Base-by-base conservation (phyloP, 2,329 filamentous ascomycete species). In the Cladosporium sp. region DNA sequence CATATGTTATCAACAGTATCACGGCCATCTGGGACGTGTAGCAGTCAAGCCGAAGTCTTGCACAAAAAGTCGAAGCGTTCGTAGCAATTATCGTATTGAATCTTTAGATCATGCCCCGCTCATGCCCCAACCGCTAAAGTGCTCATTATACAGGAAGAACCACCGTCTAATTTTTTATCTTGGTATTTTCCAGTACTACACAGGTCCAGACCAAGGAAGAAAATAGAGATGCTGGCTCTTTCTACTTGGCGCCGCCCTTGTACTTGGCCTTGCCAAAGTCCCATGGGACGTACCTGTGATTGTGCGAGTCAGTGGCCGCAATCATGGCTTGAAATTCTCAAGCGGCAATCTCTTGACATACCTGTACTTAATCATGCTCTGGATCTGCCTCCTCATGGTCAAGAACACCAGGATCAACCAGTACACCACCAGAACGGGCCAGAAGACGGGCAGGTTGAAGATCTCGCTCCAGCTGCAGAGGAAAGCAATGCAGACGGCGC, bases 321-420 rank as follows among this genome's bases (percentile, higher is more conserved):
- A 30, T 14, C 21, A 11, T 18, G 6, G 5, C 18, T 43, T 18
- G 18, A 36, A n/a, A 64, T 66, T 65, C 65, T 25, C 23, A 16
- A 53, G 39, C n/a, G 13, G 3, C 1, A 2, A 1, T 13, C 25
- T 23, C 26, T 21, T 25, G 11, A 97, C 93, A 77, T 97, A 99
- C 81, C 94, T 92, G 84, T 98, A 99, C 84, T 98, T 99, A 86
- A 99, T 94, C 95, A 99, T 99, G 83, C 98, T 95, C 83, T 99
- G 95, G 73, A 99, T 99, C 83, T 99, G 95, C 84, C 95, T 92
- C 80, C 95, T 89, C 95, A 99, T 99, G 64, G 95, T 99, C 80
- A 99, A 82, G 74, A 93, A 86, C 76, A 99, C 97, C 67, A 99
- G 85, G 76, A 99, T 96, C 78, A 99, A 85, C 94, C 95, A 99